phyloP scores from a whole-genome alignment of 2,329 filamentous ascomycete species.

The Aspergillus nomiae region DNA sequence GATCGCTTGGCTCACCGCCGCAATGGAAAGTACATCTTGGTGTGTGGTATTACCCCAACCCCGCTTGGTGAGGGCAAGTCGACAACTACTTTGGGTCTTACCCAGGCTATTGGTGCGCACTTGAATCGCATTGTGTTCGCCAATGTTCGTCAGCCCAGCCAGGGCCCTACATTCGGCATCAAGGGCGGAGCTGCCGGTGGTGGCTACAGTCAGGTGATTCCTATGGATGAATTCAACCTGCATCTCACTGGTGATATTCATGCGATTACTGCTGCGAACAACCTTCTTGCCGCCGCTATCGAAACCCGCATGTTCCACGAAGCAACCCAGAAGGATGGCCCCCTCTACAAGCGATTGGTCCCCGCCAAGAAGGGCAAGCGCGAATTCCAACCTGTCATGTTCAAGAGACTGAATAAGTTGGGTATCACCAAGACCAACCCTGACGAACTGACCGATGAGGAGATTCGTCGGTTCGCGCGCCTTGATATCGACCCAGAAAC shows the following conservation, averaged over 20 bases:
- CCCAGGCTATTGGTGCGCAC: conserved; percentile 88
- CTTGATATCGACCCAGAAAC: conserved; percentile 95
- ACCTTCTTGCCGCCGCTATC: conserved; percentile 91
- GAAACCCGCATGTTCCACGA: conserved; percentile 99
- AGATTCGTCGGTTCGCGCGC: conserved; percentile 84
- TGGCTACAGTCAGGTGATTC: conserved; percentile 98
- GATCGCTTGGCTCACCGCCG: conserved; percentile 82
- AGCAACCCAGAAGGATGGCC: conserved; percentile 85
- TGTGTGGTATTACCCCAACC: conserved; percentile 95
- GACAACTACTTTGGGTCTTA: conserved; percentile 93
- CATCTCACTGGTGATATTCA: conserved; percentile 98
- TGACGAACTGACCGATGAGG: conserved; percentile 84
- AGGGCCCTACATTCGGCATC: conserved; percentile 97
- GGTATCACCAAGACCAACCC: conserved; percentile 95
- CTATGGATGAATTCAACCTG: conserved; percentile 99
- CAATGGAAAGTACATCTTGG: conserved; percentile 87
- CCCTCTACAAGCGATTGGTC: conserved; percentile 84
- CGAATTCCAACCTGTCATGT: conserved; percentile 85
- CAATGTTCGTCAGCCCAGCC: conserved; percentile 94
- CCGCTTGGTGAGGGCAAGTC: conserved; percentile 97
- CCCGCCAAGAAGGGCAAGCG: conserved; percentile 88
- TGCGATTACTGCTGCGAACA: conserved; percentile 95
- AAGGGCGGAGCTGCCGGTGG: conserved; percentile 97
- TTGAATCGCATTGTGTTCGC: conserved; percentile 87
- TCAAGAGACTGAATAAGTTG: conserved; percentile 89